Conservation (phyloP, 768 basidiomycete species). For the Mycena venus region DNA sequence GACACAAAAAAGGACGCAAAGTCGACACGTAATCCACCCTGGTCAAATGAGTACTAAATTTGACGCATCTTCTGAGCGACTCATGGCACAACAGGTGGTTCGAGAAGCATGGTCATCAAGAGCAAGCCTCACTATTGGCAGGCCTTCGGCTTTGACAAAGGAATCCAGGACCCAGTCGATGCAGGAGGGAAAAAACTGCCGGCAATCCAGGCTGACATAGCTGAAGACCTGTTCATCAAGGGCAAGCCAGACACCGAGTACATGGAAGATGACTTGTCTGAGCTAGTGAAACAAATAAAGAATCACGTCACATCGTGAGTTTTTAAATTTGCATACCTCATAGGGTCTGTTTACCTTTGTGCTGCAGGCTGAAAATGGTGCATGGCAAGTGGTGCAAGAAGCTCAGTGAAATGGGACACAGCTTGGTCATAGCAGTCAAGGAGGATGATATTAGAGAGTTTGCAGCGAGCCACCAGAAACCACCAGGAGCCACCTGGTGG, state of each 20-base stretch:
- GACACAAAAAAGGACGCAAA: no score
- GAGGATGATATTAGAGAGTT: slow-evolving; percentile 3
- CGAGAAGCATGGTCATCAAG: slow-evolving; percentile 32
- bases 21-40: no score
- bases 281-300: neutral
- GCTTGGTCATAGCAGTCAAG: neutral
- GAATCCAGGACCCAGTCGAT: neutral
- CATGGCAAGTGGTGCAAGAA: neutral
- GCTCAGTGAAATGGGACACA: neutral
- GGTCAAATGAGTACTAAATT: no score
- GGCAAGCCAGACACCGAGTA: neutral
- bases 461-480: no score
- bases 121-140: slow-evolving; percentile 31
- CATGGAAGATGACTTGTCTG: neutral
- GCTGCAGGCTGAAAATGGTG: neutral
- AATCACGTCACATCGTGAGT: neutral
- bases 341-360: neutral
- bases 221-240: no score
- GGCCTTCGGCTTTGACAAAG: slow-evolving; percentile 38
- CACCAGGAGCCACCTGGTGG: no score
- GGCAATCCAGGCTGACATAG: neutral
- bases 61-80: no score
- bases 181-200: slow-evolving; percentile 25
- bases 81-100: neutral
- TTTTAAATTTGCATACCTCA: neutral